Percentiles rank a stretch among this genome's conserved stretches.
Evolutionary conservation across 495 filamentous ascomycete species (phyloP).

Genomic region (Podospora bellae-mahoneyi): DNA sequence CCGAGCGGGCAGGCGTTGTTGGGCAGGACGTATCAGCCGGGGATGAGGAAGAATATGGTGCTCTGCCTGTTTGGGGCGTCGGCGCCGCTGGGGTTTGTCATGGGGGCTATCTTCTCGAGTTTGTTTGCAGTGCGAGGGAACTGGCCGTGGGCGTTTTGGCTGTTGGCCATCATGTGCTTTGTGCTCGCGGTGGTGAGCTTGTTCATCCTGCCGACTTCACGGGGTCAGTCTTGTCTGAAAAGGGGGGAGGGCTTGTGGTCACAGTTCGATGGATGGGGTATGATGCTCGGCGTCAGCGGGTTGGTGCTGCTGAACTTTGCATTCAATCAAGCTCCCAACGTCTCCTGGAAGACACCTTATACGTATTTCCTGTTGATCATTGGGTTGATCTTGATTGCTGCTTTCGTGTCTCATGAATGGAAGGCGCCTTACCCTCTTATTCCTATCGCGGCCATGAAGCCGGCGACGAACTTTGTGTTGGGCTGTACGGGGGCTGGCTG

Average conservation of each 20-base stretch:
- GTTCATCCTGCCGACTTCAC: conserved; percentile 47
- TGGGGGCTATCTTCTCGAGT: conserved; percentile 49
- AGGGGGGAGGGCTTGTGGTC: conserved; percentile 24
- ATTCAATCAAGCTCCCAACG: conserved; percentile 57
- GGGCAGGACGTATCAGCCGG: conserved; percentile 52
- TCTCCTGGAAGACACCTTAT: conserved; percentile 55
- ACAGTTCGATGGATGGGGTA: conserved; percentile 52
- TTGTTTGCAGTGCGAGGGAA: conserved; percentile 51
- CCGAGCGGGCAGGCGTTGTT: conserved; percentile 62
- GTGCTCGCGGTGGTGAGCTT: conserved; percentile 40
- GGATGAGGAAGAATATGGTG: conserved; percentile 54
- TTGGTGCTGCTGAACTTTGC: conserved; percentile 58
- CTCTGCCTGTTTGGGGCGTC: conserved; percentile 61
- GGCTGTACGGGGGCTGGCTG: conserved; percentile 55
- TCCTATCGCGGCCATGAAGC: conserved; percentile 47
- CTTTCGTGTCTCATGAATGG: conserved; percentile 52
- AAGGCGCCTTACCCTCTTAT: conserved; percentile 48
- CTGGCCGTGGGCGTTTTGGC: conserved; percentile 68
- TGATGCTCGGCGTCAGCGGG: conserved; percentile 48
- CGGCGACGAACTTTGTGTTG: conserved; percentile 52
- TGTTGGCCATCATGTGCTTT: conserved; percentile 46
- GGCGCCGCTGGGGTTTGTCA: conserved; percentile 54
- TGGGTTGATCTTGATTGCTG: conserved; percentile 47
- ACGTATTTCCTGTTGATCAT: conserved; percentile 52
- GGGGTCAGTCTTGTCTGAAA: conserved; percentile 17